These are phyloP conservation scores for Hawksworthiomyces lignivorus DNA, from an alignment of 2,329 filamentous ascomycete genomes.

Conservation along the genomic window DNA sequence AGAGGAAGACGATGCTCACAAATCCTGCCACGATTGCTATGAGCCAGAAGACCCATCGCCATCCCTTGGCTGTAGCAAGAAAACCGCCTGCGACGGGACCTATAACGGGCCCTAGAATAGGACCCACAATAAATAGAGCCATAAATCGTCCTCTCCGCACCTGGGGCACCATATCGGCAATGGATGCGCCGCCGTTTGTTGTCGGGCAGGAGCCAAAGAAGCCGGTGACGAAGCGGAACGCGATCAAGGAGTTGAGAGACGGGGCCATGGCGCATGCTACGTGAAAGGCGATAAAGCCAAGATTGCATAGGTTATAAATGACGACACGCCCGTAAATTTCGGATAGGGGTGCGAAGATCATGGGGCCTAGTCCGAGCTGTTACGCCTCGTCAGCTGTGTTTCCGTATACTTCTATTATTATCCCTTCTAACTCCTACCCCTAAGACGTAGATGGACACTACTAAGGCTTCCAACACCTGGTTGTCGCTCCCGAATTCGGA, in stretches of 20 bases:
- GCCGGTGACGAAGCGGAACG: slow-evolving; percentile 54
- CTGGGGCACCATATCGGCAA: slow-evolving; percentile 54
- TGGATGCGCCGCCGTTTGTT: slow-evolving; percentile 57
- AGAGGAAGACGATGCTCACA: slow-evolving; percentile 26
- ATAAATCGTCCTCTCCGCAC: slow-evolving; percentile 51
- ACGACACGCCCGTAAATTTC: slow-evolving; percentile 49
- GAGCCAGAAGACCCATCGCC: slow-evolving; percentile 44
- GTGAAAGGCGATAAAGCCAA: slow-evolving; percentile 34
- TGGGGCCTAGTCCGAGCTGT: slow-evolving; percentile 46
- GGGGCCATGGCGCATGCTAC: slow-evolving; percentile 36
- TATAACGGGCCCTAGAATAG: slow-evolving; percentile 36
- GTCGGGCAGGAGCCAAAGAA: slow-evolving; percentile 53
- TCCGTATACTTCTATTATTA: too few species aligned
- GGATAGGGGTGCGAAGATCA: slow-evolving; percentile 49
- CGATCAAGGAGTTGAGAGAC: slow-evolving; percentile 40
- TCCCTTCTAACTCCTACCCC: too few species aligned
- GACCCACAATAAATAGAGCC: slow-evolving; percentile 37
- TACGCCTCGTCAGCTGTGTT: too few species aligned
- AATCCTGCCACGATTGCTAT: slow-evolving; percentile 29
- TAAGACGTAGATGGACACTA: slow-evolving; percentile 12
- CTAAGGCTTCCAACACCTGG: too few species aligned
- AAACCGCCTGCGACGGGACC: slow-evolving; percentile 37
- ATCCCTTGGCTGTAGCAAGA: slow-evolving; percentile 31
- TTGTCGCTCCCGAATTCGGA: too few species aligned
- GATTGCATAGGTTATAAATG: slow-evolving; percentile 33